phyloP scores from a whole-genome alignment of 2,329 filamentous ascomycete genomes.

The Byssoonygena ceratinophila region DNA sequence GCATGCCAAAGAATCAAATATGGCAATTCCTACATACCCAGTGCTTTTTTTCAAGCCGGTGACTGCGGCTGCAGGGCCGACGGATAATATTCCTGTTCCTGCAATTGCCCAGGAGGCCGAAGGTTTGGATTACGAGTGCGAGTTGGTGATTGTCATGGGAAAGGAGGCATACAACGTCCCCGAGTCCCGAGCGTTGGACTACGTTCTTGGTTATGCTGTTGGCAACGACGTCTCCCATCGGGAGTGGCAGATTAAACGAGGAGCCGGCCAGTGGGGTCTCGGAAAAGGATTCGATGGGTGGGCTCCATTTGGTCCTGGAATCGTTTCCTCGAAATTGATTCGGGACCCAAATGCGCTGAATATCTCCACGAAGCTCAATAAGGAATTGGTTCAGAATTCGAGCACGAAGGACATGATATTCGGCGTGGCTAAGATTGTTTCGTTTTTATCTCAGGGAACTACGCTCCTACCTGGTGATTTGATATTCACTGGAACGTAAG shows the following conservation, averaged over 20 bases:
- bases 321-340: conserved; percentile 48
- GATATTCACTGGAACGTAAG: conserved; percentile 39
- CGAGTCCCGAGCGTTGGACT: conserved; percentile 55
- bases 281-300: conserved; percentile 68
- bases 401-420: conserved; percentile 43
- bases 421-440: conserved; percentile 37
- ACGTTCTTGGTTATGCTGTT: conserved; percentile 63
- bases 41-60: conserved; percentile 64
- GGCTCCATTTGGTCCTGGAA: conserved; percentile 62
- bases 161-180: conserved; percentile 55
- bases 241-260: conserved; percentile 61
- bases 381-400: conserved; percentile 39
- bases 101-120: conserved; percentile 52
- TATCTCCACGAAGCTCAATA: conserved; percentile 42
- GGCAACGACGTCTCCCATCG: conserved; percentile 74
- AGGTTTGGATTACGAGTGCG: conserved; percentile 71
- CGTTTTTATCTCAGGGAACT: conserved; percentile 38
- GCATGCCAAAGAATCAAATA: conserved; percentile 58
- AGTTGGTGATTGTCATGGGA: conserved; percentile 63
- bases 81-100: conserved; percentile 56
- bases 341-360: conserved; percentile 32
- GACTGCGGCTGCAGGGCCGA: conserved; percentile 55
- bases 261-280: conserved; percentile 59
- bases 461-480: conserved; percentile 34
- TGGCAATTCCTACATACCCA: conserved; percentile 60